phyloP scores from a whole-genome alignment of 208 protist species.

The Leishmania aethiopica region DNA sequence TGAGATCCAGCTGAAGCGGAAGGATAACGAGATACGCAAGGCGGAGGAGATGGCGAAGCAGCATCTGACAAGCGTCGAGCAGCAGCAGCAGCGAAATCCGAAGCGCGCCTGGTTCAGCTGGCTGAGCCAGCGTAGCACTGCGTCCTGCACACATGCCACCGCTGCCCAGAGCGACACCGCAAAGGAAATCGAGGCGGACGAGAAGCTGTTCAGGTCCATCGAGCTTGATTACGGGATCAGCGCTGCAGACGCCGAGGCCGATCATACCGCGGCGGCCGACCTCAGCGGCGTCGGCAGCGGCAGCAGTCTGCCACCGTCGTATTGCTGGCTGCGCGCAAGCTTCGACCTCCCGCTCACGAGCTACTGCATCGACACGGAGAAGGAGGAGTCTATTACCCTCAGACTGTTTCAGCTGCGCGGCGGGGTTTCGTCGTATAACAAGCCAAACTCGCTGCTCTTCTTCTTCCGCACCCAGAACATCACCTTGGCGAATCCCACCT shows the following conservation, averaged over 20 bases:
- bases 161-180: conserved; percentile 15
- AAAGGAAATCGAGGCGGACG: conserved; percentile 50
- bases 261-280: conserved; percentile 21
- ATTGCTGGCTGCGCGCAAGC: conserved; percentile 67
- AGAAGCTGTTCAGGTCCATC: conserved; percentile 54
- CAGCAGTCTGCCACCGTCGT: conserved; percentile 53
- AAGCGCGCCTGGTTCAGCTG: conserved; percentile 60
- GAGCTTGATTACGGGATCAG: conserved; percentile 75
- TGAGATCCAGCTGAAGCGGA: conserved; percentile 73
- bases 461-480: conserved; percentile 68
- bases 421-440: conserved; percentile 60
- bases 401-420: conserved; percentile 56
- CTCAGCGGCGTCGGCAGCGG: conserved; percentile 5
- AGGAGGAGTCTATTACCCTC: conserved; percentile 46
- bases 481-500: conserved; percentile 65
- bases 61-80: conserved; percentile 25
- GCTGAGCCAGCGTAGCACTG: conserved; percentile 31
- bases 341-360: conserved; percentile 60
- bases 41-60: conserved; percentile 44
- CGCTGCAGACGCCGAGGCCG: conserved; percentile 36
- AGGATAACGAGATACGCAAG: conserved; percentile 65
- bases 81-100: conserved; percentile 17
- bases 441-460: conserved; percentile 52
- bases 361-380: conserved; percentile 56
- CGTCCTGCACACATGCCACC: not conserved